phyloP scores from a whole-genome alignment of 805 yeast genomes.

The Metschnikowia matae region DNA sequence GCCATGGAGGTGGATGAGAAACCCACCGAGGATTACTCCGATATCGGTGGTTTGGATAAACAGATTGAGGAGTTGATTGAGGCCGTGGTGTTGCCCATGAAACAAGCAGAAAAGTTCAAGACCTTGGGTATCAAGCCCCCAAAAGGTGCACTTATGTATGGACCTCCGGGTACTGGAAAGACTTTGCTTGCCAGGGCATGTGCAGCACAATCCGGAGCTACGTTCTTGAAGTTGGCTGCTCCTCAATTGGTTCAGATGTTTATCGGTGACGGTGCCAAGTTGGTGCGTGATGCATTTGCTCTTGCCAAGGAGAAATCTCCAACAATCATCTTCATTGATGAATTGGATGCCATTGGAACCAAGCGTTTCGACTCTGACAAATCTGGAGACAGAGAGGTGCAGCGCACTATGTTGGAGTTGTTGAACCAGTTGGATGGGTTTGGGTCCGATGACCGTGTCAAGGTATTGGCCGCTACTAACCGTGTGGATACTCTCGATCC shows the following conservation, averaged over 20 bases:
- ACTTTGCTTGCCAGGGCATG: slow-evolving; percentile 22
- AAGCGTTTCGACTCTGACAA: slow-evolving; percentile 21
- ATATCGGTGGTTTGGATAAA: slow-evolving; percentile 90
- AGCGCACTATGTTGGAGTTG: slow-evolving; percentile 21
- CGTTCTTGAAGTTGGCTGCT: slow-evolving; percentile 21
- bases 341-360: slow-evolving; percentile 22
- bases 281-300: slow-evolving; percentile 21
- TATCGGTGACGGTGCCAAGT: slow-evolving; percentile 22
- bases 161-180: slow-evolving; percentile 22
- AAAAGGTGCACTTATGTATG: slow-evolving; percentile 22
- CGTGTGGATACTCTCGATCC: slow-evolving; percentile 22
- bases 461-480: slow-evolving; percentile 21
- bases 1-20: slow-evolving; percentile 99
- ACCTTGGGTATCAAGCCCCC: slow-evolving; percentile 20
- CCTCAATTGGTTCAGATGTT: slow-evolving; percentile 23
- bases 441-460: slow-evolving; percentile 43
- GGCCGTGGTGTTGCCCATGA: slow-evolving; percentile 23
- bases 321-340: slow-evolving; percentile 21
- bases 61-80: slow-evolving; percentile 22
- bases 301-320: slow-evolving; percentile 22
- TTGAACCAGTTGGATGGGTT: slow-evolving; percentile 22
- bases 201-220: slow-evolving; percentile 21
- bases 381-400: slow-evolving; percentile 22
- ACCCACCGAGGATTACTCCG: slow-evolving; percentile 95
- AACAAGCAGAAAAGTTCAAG: slow-evolving; percentile 21